Evolutionary conservation across 768 basidiomycete genomes (phyloP).

Genomic region (Lactarius trivialis): DNA sequence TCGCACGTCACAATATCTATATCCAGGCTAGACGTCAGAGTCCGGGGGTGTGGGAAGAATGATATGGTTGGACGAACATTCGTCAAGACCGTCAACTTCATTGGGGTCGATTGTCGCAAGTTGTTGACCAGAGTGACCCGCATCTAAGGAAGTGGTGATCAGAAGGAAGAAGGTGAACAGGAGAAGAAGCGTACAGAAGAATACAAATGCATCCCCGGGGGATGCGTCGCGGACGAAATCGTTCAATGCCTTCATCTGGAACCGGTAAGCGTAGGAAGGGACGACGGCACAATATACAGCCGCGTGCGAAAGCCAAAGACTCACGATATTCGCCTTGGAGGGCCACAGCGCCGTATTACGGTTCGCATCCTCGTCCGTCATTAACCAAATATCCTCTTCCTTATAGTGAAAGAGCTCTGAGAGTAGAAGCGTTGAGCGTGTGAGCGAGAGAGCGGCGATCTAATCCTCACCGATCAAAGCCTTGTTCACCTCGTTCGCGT

Average conservation of each 20-base stretch:
- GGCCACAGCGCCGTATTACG: conserved; percentile 2
- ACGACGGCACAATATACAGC: background rate
- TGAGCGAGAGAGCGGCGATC: background rate
- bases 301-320: background rate
- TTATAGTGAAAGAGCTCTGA: conserved; percentile 1
- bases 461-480: conserved; percentile 9
- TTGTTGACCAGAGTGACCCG: conserved; percentile 9
- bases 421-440: background rate
- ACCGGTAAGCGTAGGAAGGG: background rate
- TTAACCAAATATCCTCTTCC: conserved; percentile 11
- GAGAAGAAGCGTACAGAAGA: conserved; percentile 17
- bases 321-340: conserved; percentile 17
- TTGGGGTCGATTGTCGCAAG: background rate
- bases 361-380: conserved; percentile 18
- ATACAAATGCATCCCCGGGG: conserved; percentile 20
- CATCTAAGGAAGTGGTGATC: background rate
- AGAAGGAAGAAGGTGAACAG: background rate
- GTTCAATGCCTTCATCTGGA: conserved; percentile 18
- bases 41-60: background rate
- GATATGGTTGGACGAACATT: conserved; percentile 1
- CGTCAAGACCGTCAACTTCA: conserved; percentile 1
- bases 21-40: background rate
- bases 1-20: conserved; percentile 14
- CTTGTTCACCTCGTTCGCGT: conserved; percentile 7
- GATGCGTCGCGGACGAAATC: conserved; percentile 14